Evolutionary conservation across 495 filamentous ascomycete genomes (phyloP).

Genomic region (Neurospora sp.): DNA sequence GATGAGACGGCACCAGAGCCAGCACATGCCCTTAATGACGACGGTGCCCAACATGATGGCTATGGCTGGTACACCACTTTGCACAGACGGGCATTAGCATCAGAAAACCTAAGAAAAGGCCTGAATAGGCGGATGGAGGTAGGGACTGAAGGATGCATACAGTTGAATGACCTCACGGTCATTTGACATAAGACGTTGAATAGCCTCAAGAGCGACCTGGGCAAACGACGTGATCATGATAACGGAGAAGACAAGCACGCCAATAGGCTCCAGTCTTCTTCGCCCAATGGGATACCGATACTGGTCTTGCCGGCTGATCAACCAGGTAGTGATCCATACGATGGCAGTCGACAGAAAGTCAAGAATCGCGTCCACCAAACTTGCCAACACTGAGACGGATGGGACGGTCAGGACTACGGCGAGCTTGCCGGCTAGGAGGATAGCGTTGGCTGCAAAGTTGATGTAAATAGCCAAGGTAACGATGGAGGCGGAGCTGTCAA

Average conservation of each 20-base stretch:
- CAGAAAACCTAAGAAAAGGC: no score
- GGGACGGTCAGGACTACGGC: conserved; percentile 66
- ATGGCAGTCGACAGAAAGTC: conserved; percentile 84
- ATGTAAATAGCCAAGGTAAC: conserved; percentile 75
- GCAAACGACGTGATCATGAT: conserved; percentile 84
- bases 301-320: conserved; percentile 66
- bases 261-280: conserved; percentile 62
- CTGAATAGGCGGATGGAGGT: not conserved
- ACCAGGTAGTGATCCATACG: conserved; percentile 68
- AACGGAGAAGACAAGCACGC: conserved; percentile 68
- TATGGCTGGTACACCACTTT: conserved; percentile 55
- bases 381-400: conserved; percentile 81
- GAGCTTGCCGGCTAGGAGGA: conserved; percentile 71
- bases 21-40: conserved; percentile 70
- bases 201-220: conserved; percentile 68
- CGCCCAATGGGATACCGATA: conserved; percentile 79
- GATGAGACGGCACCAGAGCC: conserved; percentile 83
- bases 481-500: conserved; percentile 54
- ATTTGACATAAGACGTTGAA: conserved; percentile 51
- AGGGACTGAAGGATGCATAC: conserved; percentile 11
- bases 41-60: conserved; percentile 76
- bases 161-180: conserved; percentile 64
- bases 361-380: conserved; percentile 77
- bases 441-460: conserved; percentile 74
- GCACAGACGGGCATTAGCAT: conserved; percentile 2